Evolutionary conservation across 169 alveolate species (phyloP).

Genomic region (Theileria parva): DNA sequence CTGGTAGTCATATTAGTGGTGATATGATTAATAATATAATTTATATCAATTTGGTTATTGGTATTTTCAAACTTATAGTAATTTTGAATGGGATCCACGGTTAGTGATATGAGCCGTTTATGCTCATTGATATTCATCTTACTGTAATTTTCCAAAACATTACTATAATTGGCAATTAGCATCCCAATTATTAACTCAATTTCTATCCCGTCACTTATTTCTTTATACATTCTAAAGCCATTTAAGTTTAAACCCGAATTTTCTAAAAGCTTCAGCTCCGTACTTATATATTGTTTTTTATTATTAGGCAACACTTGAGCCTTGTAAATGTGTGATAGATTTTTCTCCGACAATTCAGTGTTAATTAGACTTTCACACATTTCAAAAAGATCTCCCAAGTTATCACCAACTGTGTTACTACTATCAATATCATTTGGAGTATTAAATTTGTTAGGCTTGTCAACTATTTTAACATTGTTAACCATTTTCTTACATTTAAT

Average conservation of each 20-base stretch:
- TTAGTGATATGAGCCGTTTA: not conserved
- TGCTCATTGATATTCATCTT: not conserved
- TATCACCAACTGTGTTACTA: too few species aligned
- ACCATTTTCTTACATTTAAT: not conserved
- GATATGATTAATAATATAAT: not conserved
- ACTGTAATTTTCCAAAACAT: not conserved
- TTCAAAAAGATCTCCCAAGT: not conserved
- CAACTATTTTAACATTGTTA: not conserved
- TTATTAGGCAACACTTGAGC: not conserved
- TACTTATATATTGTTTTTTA: not conserved
- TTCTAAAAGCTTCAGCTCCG: not conserved
- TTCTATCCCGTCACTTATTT: not conserved
- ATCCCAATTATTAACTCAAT: not conserved
- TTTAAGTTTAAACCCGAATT: not conserved
- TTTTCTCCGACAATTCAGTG: not conserved
- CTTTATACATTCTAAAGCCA: not conserved
- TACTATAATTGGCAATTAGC: not conserved
- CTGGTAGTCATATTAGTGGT: not conserved
- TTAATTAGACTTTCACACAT: not conserved
- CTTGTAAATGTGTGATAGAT: not conserved
- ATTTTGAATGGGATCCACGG: not conserved
- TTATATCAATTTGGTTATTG: not conserved
- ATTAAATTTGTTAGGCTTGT: not conserved
- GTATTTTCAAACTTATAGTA: not conserved
- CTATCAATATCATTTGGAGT: not conserved